These are phyloP conservation scores for Colletotrichum scovillei DNA, from an alignment of 2,329 filamentous ascomycete genomes.

Conservation along the genomic window DNA sequence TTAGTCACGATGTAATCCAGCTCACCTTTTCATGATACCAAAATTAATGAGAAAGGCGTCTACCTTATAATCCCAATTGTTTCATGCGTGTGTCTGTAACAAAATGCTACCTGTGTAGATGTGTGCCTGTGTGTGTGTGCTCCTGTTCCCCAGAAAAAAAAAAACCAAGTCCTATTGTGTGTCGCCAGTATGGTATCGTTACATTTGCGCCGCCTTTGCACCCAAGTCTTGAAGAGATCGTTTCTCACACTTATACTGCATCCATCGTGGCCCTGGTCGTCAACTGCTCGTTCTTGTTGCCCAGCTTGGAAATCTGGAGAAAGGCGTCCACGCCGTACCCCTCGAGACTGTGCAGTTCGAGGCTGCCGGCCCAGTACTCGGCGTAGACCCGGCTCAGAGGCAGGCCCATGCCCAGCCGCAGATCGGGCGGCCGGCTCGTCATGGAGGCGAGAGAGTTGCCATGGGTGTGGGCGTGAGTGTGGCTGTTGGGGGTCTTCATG, in stretches of 20 bases:
- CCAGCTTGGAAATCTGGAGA: constrained; percentile 93
- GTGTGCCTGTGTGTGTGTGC: neutral
- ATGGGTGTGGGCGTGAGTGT: constrained; percentile 39
- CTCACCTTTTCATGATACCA: constrained; percentile 61
- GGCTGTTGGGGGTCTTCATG: constrained; percentile 50
- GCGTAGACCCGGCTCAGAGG: constrained; percentile 95
- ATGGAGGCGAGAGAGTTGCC: constrained; percentile 81
- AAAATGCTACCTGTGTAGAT: constrained; percentile 6
- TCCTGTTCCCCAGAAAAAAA: neutral
- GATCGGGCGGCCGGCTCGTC: constrained; percentile 84
- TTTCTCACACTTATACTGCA: constrained; percentile 64
- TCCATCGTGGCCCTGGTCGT: constrained; percentile 82
- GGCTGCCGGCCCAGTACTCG: constrained; percentile 95
- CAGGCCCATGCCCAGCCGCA: constrained; percentile 91
- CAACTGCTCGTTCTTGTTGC: constrained; percentile 97
- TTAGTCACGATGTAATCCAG: constrained; percentile 56
- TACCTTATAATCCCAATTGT: constrained; percentile 25
- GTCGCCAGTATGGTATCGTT: constrained; percentile 32
- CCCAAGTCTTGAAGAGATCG: neutral
- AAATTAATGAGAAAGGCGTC: constrained; percentile 49
- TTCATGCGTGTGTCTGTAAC: constrained; percentile 27
- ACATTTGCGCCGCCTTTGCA: constrained; percentile 17
- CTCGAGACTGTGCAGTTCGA: constrained; percentile 92
- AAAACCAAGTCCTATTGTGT: neutral
- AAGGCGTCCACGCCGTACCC: constrained; percentile 98